Evolutionary conservation across 192 early-diverging fungal species (phyloP), one percentile per base, ranked within the genome.

Genomic region (Oehlia diaphana): DNA sequence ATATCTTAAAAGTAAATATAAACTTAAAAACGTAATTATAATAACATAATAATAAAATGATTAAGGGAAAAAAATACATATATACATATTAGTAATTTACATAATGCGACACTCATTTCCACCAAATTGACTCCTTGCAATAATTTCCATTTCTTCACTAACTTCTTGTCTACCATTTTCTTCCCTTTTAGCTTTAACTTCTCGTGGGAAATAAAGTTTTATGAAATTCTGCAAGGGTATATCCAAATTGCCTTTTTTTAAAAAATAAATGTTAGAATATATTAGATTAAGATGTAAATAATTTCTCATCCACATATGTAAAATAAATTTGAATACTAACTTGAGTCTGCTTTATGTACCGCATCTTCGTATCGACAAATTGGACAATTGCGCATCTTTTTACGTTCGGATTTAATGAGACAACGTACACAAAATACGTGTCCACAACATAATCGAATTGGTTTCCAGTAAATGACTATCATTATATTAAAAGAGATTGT

Each of bases 361-460:
- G 93, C 91, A 61, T 86, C 84, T 49, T 86, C 74, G 50, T 86
- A 74, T 28, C 95, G 90, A 73, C 95, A 96, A 8, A 96, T 77
- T 4, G 94, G 94, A 74, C 95, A 96, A 79, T 94, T 79, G 58
- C 81, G 80, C 81, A 95, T 89, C 12, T 82, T 80, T 26, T 92
- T 86, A 6, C 83, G 71, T 16, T 91, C 89, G 0, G 95, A 92
- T 65, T 95, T 94, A 65, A 96, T 87, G 49, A 96, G 75, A 76
- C 95, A 96, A 2, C 92, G 91, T 8, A 93, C 88, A 82, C 95
- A 96, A 74, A 93, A 96, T 6, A 94, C 86, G 79, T 96, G 95
- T 0, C 79, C 74, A 84, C 95, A 96, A 21, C 82, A 82, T 12
- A 96, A 84, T 10, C 94, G 91, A 72, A 96, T 90, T 31, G 95